Conservation (phyloP, 805 yeast genomes). For the Jamesozyma rosinii region DNA sequence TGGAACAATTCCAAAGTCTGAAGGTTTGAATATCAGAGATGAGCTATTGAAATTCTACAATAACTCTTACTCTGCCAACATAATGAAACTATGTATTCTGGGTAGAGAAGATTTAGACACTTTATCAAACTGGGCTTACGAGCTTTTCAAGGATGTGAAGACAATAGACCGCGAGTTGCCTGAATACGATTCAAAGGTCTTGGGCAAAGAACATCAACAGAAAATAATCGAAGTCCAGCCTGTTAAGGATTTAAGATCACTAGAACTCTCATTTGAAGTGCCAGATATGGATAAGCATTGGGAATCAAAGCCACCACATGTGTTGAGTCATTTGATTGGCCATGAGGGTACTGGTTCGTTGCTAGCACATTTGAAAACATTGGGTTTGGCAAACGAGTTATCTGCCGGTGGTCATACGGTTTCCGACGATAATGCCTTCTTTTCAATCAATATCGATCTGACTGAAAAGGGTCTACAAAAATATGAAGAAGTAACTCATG, state of each 20-base stretch:
- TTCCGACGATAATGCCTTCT: slow-evolving; percentile 57
- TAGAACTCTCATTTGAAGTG: slow-evolving; percentile 60
- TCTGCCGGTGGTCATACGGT: slow-evolving; percentile 63
- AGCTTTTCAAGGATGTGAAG: slow-evolving; percentile 50
- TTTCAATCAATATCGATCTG: slow-evolving; percentile 63
- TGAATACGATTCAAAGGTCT: slow-evolving; percentile 37
- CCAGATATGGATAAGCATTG: slow-evolving; percentile 69
- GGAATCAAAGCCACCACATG: slow-evolving; percentile 60
- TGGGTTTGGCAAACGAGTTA: slow-evolving; percentile 73
- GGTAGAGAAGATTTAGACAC: slow-evolving; percentile 74
- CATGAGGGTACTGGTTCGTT: slow-evolving; percentile 90
- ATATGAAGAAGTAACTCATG: slow-evolving; percentile 50
- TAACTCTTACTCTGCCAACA: slow-evolving; percentile 67
- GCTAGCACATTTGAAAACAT: slow-evolving; percentile 53
- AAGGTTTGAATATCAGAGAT: slow-evolving; percentile 69
- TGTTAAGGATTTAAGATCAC: slow-evolving; percentile 64
- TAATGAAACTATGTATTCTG: slow-evolving; percentile 78
- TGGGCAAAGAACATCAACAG: slow-evolving; percentile 40
- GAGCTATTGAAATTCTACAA: slow-evolving; percentile 69
- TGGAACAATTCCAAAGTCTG: slow-evolving; percentile 49
- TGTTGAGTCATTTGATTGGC: slow-evolving; percentile 75
- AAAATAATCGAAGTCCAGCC: slow-evolving; percentile 63
- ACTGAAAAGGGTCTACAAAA: slow-evolving; percentile 62
- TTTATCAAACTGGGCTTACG: slow-evolving; percentile 60
- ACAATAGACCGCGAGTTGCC: slow-evolving; percentile 25